These are phyloP conservation scores for Rhodotorula sp. DNA, from an alignment of 1,284 basidiomycete species.

Conservation along the genomic window DNA sequence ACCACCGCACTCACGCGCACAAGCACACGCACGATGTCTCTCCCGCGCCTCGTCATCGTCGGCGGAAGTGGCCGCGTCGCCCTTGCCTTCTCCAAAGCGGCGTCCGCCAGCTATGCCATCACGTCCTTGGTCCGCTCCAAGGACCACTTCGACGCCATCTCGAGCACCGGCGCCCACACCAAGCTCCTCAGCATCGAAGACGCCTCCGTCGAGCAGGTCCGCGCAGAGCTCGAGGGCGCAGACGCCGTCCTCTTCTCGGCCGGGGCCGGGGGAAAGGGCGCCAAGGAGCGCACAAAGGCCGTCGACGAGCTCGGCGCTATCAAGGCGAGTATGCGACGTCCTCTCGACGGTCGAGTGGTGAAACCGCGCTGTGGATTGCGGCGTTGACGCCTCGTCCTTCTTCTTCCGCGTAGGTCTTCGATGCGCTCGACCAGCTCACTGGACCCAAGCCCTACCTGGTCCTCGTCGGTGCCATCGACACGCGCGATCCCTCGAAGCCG, in stretches of 20 bases:
- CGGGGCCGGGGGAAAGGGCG: constrained; percentile 68
- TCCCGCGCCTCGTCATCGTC: constrained; percentile 53
- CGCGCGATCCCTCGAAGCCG: constrained; percentile 57
- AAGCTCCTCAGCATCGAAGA: constrained; percentile 65
- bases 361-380: background rate
- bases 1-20: background rate
- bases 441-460: constrained; percentile 59
- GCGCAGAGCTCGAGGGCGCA: constrained; percentile 57
- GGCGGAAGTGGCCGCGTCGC: constrained; percentile 63
- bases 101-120: constrained; percentile 55
- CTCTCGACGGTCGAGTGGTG: background rate
- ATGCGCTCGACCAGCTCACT: constrained; percentile 63
- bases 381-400: background rate
- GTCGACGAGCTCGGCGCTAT: constrained; percentile 72
- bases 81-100: constrained; percentile 60
- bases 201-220: constrained; percentile 57
- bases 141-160: constrained; percentile 59
- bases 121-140: constrained; percentile 62
- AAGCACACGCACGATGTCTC: background rate
- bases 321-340: constrained; percentile 55
- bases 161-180: constrained; percentile 57
- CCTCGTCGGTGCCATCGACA: constrained; percentile 67
- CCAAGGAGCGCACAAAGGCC: constrained; percentile 62
- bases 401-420: constrained; percentile 53
- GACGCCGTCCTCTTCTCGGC: constrained; percentile 65